Base-by-base conservation (phyloP, 257 asterid genomes). In the Nyctanthes arbortristis region DNA sequence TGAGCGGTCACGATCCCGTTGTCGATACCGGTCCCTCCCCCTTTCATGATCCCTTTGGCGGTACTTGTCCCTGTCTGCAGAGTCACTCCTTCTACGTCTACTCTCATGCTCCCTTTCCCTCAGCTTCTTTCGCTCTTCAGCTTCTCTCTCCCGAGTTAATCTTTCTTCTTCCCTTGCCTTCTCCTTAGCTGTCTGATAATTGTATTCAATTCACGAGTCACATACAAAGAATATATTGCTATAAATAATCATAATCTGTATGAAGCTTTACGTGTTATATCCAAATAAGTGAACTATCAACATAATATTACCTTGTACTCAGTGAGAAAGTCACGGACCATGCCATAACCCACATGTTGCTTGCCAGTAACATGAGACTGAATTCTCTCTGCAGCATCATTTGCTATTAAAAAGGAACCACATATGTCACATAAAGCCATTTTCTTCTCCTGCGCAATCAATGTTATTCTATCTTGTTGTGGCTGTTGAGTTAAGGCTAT, bases 121-220 rank as follows among this genome's bases (percentile, higher is more conserved):
- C 49, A 74, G 86, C 86, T 88, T 91, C 83, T 67, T 88, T 62
- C 87, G 77, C 67, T 89, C 99, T 81, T 86, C 97, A 22, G 78
- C 85, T 88, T 94, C 96, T 75, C 82, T 94, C 88, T 91, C 97
- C 87, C 87, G 79, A 13, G 88, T 86, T 76, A 89, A 69, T 71
- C 89, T 91, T 72, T 89, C 97, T 47, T 89, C 92, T 80, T 91
- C 99, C 78, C 81, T 82, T 49, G 85, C 87, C 81, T 88, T 91
- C 78, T 89, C 97, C 80, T 80, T 91, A 56, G 93, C 79, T 71
- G 74, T 95, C 99, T 94, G 89, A 71, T 36, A 59, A 58, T 67
- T 69, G 65, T 64, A 57, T 3, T 70, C 61, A 61, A 60, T 66
- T 28, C 25, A 54, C 67, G 72, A 67, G 67, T 73, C 65, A 77